Conservation (phyloP, 1,139 yeast genomes). For the Debaryomycetaceae sp. region DNA sequence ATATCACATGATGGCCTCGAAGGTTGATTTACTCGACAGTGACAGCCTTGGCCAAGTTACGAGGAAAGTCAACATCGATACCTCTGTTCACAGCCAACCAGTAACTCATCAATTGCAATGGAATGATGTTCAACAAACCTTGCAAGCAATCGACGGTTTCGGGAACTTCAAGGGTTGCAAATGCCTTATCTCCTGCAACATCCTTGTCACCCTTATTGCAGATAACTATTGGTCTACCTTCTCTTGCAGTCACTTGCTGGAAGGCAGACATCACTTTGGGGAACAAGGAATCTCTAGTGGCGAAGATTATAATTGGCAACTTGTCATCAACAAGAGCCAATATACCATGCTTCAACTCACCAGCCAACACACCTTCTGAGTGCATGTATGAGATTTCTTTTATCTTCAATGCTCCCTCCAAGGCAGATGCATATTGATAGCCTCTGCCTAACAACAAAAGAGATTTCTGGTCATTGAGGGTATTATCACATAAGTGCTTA, state of each 20-base stretch:
- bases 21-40: constrained; percentile 69
- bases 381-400: constrained; percentile 99
- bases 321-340: constrained; percentile 93
- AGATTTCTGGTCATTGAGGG: constrained; percentile 78
- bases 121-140: constrained; percentile 92
- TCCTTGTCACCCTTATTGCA: constrained; percentile 84
- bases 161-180: constrained; percentile 84
- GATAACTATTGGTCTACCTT: constrained; percentile 93
- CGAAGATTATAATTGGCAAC: constrained; percentile 92
- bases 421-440: constrained; percentile 93
- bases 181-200: constrained; percentile 50
- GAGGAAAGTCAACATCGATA: constrained; percentile 96
- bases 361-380: constrained; percentile 98
- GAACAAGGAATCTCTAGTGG: constrained; percentile 95
- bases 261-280: constrained; percentile 96
- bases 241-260: constrained; percentile 95
- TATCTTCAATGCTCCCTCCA: constrained; percentile 97
- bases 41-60: constrained; percentile 97
- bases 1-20: background rate
- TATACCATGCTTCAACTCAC: constrained; percentile 98
- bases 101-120: constrained; percentile 93
- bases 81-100: constrained; percentile 97
- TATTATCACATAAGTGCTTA: constrained; percentile 68
- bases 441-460: constrained; percentile 94
- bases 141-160: constrained; percentile 95